Percentiles rank a stretch among this genome's conserved stretches.
phyloP scores from a whole-genome alignment of 257 asterid species.

The Ligustrum vulgare region DNA sequence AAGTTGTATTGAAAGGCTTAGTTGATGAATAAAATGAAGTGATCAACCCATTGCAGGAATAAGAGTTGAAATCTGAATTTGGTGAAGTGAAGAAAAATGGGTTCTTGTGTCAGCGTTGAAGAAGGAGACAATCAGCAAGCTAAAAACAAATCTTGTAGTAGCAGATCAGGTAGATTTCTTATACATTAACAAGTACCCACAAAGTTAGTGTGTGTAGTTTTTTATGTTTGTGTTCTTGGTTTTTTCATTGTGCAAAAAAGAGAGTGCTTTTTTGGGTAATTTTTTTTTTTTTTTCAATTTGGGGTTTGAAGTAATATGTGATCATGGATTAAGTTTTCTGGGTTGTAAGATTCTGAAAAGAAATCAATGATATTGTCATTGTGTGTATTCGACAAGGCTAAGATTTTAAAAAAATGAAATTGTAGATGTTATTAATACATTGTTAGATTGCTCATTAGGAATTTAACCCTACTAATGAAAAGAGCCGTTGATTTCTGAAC shows the following conservation, averaged over 20 bases:
- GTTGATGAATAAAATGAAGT: slow-evolving; percentile 3
- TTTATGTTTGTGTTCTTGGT: slow-evolving; percentile 9
- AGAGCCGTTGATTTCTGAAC: not conserved
- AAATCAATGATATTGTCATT: not conserved
- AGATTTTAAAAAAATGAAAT: not conserved
- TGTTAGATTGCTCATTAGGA: not conserved
- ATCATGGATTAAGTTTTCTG: not conserved
- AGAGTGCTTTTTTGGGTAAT: not conserved
- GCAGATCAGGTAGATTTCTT: slow-evolving; percentile 32
- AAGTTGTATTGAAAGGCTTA: slow-evolving; percentile 4
- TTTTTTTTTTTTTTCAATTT: not conserved
- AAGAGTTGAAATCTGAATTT: slow-evolving; percentile 44
- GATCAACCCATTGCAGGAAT: slow-evolving; percentile 20
- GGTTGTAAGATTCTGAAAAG: not conserved
- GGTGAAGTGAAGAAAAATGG: slow-evolving; percentile 48
- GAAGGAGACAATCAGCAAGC: slow-evolving; percentile 36
- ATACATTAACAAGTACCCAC: not conserved
- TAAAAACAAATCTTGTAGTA: slow-evolving; percentile 32
- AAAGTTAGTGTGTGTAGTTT: slow-evolving; percentile 4
- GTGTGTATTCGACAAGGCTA: not conserved
- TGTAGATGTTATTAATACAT: not conserved
- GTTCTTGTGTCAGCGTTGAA: slow-evolving; percentile 45
- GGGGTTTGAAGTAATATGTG: not conserved
- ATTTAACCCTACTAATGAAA: not conserved
- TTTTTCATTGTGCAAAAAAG: not conserved